A percentile compares a stretch with the other conserved stretches of the same genome.
Evolutionary conservation across 192 early-diverging fungal genomes (phyloP).

Genomic region (Coemansia sp.): DNA sequence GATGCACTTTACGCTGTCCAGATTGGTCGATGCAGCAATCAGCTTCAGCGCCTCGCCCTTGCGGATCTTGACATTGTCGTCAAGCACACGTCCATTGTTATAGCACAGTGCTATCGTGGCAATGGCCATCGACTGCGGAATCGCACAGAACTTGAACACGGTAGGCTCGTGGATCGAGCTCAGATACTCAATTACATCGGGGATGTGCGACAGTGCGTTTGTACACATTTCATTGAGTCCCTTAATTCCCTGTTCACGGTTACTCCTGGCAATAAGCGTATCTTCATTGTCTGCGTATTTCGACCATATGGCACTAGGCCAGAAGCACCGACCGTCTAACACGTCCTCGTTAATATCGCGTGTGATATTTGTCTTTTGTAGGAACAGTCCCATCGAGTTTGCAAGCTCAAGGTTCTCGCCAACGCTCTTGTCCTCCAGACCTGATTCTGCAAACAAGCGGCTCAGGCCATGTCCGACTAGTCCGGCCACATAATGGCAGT

Average conservation of each 20-base stretch:
- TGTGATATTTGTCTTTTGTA: constrained; percentile 98
- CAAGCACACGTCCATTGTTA: constrained; percentile 80
- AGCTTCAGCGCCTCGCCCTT: constrained; percentile 77
- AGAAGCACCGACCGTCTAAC: constrained; percentile 86
- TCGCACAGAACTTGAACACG: constrained; percentile 93
- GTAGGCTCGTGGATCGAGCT: constrained; percentile 68
- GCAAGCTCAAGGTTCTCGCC: constrained; percentile 57
- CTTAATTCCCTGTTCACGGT: constrained; percentile 65
- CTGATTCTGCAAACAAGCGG: constrained; percentile 82
- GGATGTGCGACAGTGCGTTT: constrained; percentile 82
- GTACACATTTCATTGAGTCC: constrained; percentile 87
- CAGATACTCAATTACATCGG: constrained; percentile 87
- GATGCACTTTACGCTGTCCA: constrained; percentile 60
- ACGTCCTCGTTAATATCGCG: constrained; percentile 94
- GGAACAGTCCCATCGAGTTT: constrained; percentile 96
- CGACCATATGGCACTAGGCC: constrained; percentile 94
- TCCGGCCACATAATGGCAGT: constrained; percentile 97
- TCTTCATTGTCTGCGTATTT: constrained; percentile 72
- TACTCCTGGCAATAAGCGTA: constrained; percentile 67
- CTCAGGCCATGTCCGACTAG: constrained; percentile 92
- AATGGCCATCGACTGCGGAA: constrained; percentile 99
- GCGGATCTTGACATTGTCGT: constrained; percentile 87
- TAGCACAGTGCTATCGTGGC: constrained; percentile 84
- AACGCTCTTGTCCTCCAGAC: constrained; percentile 66
- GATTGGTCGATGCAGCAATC: constrained; percentile 57